These are phyloP conservation scores for Phaeotremella fagi DNA, from an alignment of 768 basidiomycete species.

Conservation along the genomic window DNA sequence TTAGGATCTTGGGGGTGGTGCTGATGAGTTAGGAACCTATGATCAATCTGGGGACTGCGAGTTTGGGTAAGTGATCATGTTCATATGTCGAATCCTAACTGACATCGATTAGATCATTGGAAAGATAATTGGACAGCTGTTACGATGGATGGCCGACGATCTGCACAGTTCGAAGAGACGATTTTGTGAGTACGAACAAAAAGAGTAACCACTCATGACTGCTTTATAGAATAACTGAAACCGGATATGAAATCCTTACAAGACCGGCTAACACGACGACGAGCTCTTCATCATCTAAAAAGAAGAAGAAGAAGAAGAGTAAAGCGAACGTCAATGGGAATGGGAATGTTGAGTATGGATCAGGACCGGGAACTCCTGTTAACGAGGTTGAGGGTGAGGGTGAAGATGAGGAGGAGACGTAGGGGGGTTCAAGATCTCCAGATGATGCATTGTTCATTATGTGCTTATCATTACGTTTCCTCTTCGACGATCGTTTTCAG, in stretches of 20 bases:
- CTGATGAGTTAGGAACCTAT: conserved; percentile 67
- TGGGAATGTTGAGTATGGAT: neutral
- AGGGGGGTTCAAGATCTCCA: neutral
- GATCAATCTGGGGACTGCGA: conserved; percentile 73
- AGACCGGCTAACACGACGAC: conserved; percentile 29
- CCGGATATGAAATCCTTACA: conserved; percentile 81
- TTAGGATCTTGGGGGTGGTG: no score
- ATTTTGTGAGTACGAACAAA: conserved; percentile 76
- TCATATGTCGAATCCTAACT: neutral
- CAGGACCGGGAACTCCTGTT: neutral
- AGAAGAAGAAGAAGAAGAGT: conserved; percentile 27
- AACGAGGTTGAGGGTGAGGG: neutral
- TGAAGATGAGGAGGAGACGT: neutral
- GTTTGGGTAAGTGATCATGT: conserved; percentile 27
- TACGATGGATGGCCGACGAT: conserved; percentile 80
- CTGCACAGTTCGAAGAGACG: conserved; percentile 97
- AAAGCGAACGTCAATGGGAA: conserved; percentile 3
- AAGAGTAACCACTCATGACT: no score
- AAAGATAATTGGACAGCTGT: conserved; percentile 95
- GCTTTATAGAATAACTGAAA: conserved; percentile 79
- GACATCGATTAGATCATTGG: conserved; percentile 51
- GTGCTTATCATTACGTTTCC: conserved; percentile 3
- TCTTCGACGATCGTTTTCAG: conserved; percentile 40
- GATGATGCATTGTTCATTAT: neutral
- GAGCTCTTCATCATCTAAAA: conserved; percentile 19